phyloP scores from a whole-genome alignment of 2,329 filamentous ascomycete genomes.

The Byssochlamys sp. region DNA sequence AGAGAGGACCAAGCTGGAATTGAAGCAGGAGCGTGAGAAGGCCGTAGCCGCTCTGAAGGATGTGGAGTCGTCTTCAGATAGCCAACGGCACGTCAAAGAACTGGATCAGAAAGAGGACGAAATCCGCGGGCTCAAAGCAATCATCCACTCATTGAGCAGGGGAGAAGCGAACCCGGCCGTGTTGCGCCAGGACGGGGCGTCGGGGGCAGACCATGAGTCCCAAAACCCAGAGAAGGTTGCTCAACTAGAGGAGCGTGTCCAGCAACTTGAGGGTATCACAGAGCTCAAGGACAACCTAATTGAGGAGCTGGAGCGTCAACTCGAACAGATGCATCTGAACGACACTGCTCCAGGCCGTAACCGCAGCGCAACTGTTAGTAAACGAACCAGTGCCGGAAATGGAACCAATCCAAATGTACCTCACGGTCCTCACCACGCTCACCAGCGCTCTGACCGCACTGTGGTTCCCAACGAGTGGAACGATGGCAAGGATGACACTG shows the following conservation, averaged over 20 bases:
- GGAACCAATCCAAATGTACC: conserved; percentile 14
- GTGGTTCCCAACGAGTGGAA: conserved; percentile 35
- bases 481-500: conserved; percentile 19
- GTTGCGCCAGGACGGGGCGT: conserved; percentile 20
- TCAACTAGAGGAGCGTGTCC: conserved; percentile 68
- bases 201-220: conserved; percentile 35
- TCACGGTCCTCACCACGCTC: conserved; percentile 23
- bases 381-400: conserved; percentile 20
- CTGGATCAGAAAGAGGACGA: conserved; percentile 93
- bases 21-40: conserved; percentile 81
- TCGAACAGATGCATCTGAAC: conserved; percentile 39
- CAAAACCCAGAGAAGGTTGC: conserved; percentile 48
- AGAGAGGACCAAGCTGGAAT: conserved; percentile 76
- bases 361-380: conserved; percentile 30
- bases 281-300: conserved; percentile 66
- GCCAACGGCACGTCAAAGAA: conserved; percentile 52
- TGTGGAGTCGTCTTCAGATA: conserved; percentile 38
- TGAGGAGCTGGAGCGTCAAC: conserved; percentile 74
- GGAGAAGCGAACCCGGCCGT: conserved; percentile 32
- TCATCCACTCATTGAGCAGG: conserved; percentile 88
- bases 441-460: conserved; percentile 35
- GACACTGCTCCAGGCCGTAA: conserved; percentile 15
- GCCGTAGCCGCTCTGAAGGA: conserved; percentile 53
- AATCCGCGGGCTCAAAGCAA: conserved; percentile 90
- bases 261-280: conserved; percentile 63